These are phyloP conservation scores for Puya raimondii DNA, from an alignment of 176 grass and related monocot species.

Conservation along the genomic window DNA sequence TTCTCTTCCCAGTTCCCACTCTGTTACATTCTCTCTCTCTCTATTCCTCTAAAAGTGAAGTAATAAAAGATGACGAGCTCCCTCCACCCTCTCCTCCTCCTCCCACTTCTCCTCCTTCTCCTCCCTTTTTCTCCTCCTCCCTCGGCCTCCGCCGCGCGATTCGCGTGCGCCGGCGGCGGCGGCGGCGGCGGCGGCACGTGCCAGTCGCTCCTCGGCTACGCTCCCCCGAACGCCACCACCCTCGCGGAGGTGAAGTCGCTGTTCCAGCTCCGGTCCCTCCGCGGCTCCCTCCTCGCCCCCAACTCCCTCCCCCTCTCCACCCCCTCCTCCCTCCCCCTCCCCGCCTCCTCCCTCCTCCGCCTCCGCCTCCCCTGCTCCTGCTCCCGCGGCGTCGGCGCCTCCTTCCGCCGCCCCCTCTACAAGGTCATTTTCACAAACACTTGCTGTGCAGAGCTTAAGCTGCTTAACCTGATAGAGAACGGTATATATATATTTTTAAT, in stretches of 20 bases:
- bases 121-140: constrained; percentile 10
- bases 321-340: background rate
- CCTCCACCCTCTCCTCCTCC: background rate
- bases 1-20: too few relatives aligned
- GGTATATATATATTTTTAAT: too few relatives aligned
- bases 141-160: constrained; percentile 27
- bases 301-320: background rate
- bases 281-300: constrained; percentile 44
- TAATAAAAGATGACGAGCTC: background rate
- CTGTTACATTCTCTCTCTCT: too few relatives aligned
- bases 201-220: constrained; percentile 41
- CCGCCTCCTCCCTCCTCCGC: constrained; percentile 7
- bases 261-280: constrained; percentile 43
- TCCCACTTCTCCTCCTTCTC: constrained; percentile 25
- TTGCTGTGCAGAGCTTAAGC: too few relatives aligned
- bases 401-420: constrained; percentile 35
- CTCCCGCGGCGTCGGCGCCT: constrained; percentile 23
- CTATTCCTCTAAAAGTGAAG: too few relatives aligned
- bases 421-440: background rate
- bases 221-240: constrained; percentile 47
- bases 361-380: constrained; percentile 62
- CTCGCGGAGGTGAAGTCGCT: constrained; percentile 34
- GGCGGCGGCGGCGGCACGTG: constrained; percentile 17
- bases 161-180: too few relatives aligned
- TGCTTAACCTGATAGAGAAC: too few relatives aligned